phyloP scores from a whole-genome alignment of 257 asterid genomes.

The Solanum chaucha region DNA sequence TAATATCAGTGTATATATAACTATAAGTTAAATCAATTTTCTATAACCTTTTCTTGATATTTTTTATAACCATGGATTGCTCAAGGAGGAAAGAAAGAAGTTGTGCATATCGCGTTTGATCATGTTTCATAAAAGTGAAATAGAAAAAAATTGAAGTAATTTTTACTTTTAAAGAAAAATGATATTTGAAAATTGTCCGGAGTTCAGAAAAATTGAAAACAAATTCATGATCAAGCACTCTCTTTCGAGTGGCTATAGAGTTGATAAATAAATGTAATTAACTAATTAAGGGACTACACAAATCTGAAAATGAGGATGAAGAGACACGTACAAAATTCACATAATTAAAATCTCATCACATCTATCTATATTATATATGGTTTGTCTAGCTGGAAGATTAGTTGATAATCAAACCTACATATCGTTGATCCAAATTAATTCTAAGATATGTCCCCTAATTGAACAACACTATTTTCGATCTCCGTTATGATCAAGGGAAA shows the following conservation, averaged over 20 bases:
- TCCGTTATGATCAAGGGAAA: not conserved
- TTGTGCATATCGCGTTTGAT: not conserved
- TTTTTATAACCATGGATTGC: not conserved
- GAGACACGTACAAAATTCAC: not conserved
- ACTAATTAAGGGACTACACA: not conserved
- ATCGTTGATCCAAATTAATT: not conserved
- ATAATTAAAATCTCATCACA: not conserved
- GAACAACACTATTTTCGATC: not conserved
- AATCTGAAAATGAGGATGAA: not conserved
- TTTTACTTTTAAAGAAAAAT: too few species aligned
- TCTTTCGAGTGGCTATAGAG: not conserved
- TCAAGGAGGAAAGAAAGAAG: not conserved
- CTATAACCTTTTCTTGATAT: not conserved
- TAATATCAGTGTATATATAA: not conserved
- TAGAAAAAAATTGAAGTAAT: too few species aligned
- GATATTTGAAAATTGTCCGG: too few species aligned
- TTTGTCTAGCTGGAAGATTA: not conserved
- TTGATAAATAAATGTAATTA: not conserved
- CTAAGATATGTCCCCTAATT: not conserved
- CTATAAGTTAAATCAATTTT: not conserved
- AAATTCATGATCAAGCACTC: not conserved
- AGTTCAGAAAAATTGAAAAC: too few species aligned
- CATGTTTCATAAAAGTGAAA: not conserved
- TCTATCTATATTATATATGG: not conserved
- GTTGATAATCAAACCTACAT: not conserved